A percentile compares a stretch with the other conserved stretches of the same genome.
Evolutionary conservation across 129 eudicot species (phyloP).

Genomic region (Arctium lappa): DNA sequence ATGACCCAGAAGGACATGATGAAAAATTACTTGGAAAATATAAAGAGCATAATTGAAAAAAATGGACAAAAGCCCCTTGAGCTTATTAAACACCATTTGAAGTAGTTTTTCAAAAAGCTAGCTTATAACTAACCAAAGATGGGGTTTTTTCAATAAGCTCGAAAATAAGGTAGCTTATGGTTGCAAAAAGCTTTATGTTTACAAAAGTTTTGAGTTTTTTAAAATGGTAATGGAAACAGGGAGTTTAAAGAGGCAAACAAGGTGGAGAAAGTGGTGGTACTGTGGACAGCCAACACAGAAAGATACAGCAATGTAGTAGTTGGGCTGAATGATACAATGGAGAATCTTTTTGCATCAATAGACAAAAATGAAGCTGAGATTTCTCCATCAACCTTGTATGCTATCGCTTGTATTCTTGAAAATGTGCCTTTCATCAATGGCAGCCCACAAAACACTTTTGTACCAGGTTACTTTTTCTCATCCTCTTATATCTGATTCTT

Average conservation of each 20-base stretch:
- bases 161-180: neutral
- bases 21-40: neutral
- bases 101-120: neutral
- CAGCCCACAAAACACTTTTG: slow-evolving; percentile 98
- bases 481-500: neutral
- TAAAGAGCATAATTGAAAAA: neutral
- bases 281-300: slow-evolving; percentile 98
- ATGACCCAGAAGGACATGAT: neutral
- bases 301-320: slow-evolving; percentile 89
- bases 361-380: slow-evolving; percentile 90
- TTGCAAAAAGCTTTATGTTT: neutral
- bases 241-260: slow-evolving; percentile 91
- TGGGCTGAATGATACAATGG: slow-evolving; percentile 89
- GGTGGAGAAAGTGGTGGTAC: slow-evolving; percentile 83
- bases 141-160: no score
- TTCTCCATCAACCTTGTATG: slow-evolving; percentile 92
- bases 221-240: slow-evolving; percentile 34
- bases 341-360: slow-evolving; percentile 69
- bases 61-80: neutral
- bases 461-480: slow-evolving; percentile 48
- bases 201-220: neutral
- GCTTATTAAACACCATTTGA: neutral
- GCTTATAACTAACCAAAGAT: neutral
- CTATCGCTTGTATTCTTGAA: slow-evolving; percentile 88
- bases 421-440: slow-evolving; percentile 95